Evolutionary conservation across 139 green algal species (phyloP), one percentile per base, ranked within the genome.

Genomic region (Closterium sp.): DNA sequence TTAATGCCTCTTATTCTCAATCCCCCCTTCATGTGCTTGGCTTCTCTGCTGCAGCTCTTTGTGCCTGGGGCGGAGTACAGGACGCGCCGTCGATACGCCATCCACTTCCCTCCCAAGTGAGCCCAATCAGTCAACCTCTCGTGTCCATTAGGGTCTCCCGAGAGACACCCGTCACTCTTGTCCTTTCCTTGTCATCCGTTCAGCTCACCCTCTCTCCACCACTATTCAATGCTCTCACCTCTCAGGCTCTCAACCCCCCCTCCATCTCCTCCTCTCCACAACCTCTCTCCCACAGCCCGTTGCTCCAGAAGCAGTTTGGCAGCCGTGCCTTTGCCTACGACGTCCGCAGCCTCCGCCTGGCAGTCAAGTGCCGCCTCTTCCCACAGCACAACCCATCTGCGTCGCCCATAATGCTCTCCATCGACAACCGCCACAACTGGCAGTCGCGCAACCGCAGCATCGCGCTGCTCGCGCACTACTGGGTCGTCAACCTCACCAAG

Each of bases 401-500:
- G 16, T 76, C 55, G 55, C 55, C 55, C 55, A 76, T 76, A 16
- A 76, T 19, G 0, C 55, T 76, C 55, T 76, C 55, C 55, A 76
- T 76, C 84, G 84, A 76, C 55, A 76, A 76, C 55, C 55, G 55
- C 55, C 55, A 38, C 32, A 90, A n/a, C 87, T 66, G 38, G 35
- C 87, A 35, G 35, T 31, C 87, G 28, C 35, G 87, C n/a, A 34
- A 83, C 5, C 87, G 87, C 36, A 31, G 87, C 36, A 84, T 90
- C 0, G 0, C 31, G 0, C 0, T 90, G 8, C 81, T 84, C 38
- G 83, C 87, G 5, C 25, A 83, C 30, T 90, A 84, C 36, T 90
- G 87, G 87, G 33, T 90, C 25, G 31, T 90, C 28, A 90, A 90
- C 38, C 25, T 35, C n/a, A 90, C 87, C n/a, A 32, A 32, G 33